These are phyloP conservation scores for Trypanosoma brucei DNA, from an alignment of 208 protist genomes.

Conservation along the genomic window DNA sequence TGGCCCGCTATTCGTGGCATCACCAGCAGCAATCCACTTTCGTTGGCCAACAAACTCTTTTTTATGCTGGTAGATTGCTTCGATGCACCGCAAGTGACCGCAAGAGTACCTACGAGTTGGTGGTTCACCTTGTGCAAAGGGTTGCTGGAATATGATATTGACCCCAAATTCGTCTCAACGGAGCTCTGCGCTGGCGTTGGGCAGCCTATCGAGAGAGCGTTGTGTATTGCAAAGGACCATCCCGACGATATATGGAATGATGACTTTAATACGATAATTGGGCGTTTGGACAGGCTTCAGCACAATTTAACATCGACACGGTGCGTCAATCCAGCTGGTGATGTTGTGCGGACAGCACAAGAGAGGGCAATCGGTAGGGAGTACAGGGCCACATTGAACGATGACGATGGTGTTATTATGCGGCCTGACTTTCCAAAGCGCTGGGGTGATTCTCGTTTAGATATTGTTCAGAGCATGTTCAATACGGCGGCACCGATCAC, in stretches of 20 bases:
- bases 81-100: constrained; percentile 14
- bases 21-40: constrained; percentile 18
- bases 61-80: constrained; percentile 30
- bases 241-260: constrained; percentile 37
- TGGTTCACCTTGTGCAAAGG: constrained; percentile 33
- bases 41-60: constrained; percentile 26
- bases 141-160: constrained; percentile 33
- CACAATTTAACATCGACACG: neutral
- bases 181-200: constrained; percentile 45
- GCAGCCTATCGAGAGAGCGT: constrained; percentile 48
- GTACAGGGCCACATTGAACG: constrained; percentile 38
- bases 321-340: constrained; percentile 26
- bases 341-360: constrained; percentile 59
- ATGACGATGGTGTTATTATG: constrained; percentile 81
- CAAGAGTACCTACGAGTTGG: constrained; percentile 15
- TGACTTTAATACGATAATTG: constrained; percentile 52
- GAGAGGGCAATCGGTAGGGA: constrained; percentile 46
- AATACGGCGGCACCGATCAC: constrained; percentile 68
- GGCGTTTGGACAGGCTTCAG: constrained; percentile 48
- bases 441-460: constrained; percentile 66
- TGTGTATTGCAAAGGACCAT: constrained; percentile 42
- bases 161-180: constrained; percentile 26
- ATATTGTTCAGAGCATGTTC: constrained; percentile 65
- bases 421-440: constrained; percentile 62
- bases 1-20: constrained; percentile 26